Percentiles rank a stretch among this genome's conserved stretches.
Evolutionary conservation across 257 asterid genomes (phyloP).

Genomic region (Solanum peruvianum): DNA sequence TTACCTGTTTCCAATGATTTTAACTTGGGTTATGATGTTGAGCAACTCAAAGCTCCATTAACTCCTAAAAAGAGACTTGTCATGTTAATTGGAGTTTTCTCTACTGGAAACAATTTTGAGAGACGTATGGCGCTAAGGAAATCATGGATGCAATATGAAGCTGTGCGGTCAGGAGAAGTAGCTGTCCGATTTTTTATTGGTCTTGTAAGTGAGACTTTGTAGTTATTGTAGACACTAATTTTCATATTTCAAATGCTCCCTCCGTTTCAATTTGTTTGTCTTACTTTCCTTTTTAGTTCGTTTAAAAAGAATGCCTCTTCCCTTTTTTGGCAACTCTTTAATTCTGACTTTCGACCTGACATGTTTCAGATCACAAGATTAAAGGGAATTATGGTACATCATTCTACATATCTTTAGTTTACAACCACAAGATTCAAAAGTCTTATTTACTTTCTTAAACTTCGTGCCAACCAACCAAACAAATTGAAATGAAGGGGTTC

Average conservation of each 20-base stretch:
- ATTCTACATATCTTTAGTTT: background rate
- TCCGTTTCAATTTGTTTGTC: background rate
- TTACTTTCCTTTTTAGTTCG: background rate
- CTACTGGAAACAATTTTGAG: conserved; percentile 86
- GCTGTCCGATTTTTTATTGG: conserved; percentile 93
- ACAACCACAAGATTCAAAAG: background rate
- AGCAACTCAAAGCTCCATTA: conserved; percentile 50
- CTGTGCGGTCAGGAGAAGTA: conserved; percentile 65
- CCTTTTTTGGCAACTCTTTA: background rate
- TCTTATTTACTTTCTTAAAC: background rate
- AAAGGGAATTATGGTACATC: background rate
- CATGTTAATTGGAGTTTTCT: conserved; percentile 76
- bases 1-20: conserved; percentile 62
- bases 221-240: background rate
- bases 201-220: conserved; percentile 59
- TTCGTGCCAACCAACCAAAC: background rate
- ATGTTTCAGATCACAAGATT: background rate
- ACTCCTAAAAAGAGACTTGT: conserved; percentile 37
- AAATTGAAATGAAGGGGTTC: background rate
- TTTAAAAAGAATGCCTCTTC: background rate
- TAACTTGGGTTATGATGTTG: conserved; percentile 47
- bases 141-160: conserved; percentile 92
- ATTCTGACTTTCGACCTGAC: background rate
- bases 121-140: conserved; percentile 92
- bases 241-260: background rate